Base-by-base conservation (phyloP, 1,284 basidiomycete genomes). In the Puccinia triticina region DNA sequence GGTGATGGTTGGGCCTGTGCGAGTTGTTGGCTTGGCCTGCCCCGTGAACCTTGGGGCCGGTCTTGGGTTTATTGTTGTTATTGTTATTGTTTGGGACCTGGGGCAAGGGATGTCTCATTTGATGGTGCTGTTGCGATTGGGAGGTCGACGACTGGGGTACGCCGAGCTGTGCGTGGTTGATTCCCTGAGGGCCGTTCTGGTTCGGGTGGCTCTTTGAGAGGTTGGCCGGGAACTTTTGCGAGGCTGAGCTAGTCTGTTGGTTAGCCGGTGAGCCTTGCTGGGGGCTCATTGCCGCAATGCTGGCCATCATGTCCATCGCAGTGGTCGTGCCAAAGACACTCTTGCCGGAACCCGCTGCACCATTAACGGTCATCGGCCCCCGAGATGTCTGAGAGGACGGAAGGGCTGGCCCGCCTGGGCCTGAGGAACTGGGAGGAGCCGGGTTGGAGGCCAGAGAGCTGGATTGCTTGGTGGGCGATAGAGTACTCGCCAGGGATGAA, bases 271-370 rank as follows among this genome's bases (percentile, higher is more conserved):
- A 29, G 7, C 12, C 48, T 53, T 48, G 71, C 40, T 73, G 75
- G 1, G 55, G 34, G 29, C 34, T 77, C 57, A 61, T 77, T 16
- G 57, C 75, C 18, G 59, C 75, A 61, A 77, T 59, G 29, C 55
- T 77, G 14, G 55, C 61, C 75, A 77, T 77, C 75, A 77, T 77
- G 23, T 77, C 75, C 75, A 77, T 77, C 14, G 75, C 75, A 32
- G 75, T 77, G 7, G 75, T 21, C 23, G 40, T 53, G 26, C 75
- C 75, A 61, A 77, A 77, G n/a, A 77, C 75, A 29, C 55, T 59
- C 57, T 77, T 77, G 8, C 37, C 57, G 4, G 69, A 29, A 21
- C 53, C 34, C 11, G 23, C 53, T 26, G 53, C 50, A 40, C 43
- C 61, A 43, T 29, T 55, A 8, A 61, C n/a, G 32, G 23, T 23